These are phyloP conservation scores for Salicornia ramosissima DNA, from an alignment of 148 eudicot genomes.

Conservation along the genomic window DNA sequence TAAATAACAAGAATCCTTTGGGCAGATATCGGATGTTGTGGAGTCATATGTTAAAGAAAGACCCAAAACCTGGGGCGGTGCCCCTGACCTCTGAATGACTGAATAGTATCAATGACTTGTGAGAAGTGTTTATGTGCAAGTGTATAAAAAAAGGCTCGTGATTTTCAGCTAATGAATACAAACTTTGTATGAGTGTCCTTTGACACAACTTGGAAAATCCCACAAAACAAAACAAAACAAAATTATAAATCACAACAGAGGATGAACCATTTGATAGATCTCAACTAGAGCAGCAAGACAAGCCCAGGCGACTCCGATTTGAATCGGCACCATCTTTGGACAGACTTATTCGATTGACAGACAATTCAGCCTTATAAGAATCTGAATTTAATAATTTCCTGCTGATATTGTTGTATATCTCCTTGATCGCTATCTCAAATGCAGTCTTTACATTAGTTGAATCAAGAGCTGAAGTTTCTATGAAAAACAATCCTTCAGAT, in stretches of 20 bases:
- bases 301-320: constrained; percentile 37
- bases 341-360: constrained; percentile 57
- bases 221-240: background rate
- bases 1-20: too few relatives aligned
- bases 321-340: constrained; percentile 44
- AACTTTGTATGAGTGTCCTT: constrained; percentile 12
- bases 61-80: too few relatives aligned
- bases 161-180: too few relatives aligned
- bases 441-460: constrained; percentile 67
- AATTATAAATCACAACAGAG: background rate
- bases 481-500: constrained; percentile 72
- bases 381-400: constrained; percentile 67
- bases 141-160: constrained; percentile 5
- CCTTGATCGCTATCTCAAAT: constrained; percentile 69
- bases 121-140: constrained; percentile 1
- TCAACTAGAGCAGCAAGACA: constrained; percentile 56
- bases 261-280: background rate
- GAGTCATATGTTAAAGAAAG: too few relatives aligned
- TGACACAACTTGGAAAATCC: constrained; percentile 9
- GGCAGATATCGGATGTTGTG: too few relatives aligned
- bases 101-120: too few relatives aligned
- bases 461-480: constrained; percentile 78
- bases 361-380: constrained; percentile 68
- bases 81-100: too few relatives aligned
- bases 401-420: constrained; percentile 65